Conservation (phyloP, 352 stramenopile species). For the Pythium dissimile region DNA sequence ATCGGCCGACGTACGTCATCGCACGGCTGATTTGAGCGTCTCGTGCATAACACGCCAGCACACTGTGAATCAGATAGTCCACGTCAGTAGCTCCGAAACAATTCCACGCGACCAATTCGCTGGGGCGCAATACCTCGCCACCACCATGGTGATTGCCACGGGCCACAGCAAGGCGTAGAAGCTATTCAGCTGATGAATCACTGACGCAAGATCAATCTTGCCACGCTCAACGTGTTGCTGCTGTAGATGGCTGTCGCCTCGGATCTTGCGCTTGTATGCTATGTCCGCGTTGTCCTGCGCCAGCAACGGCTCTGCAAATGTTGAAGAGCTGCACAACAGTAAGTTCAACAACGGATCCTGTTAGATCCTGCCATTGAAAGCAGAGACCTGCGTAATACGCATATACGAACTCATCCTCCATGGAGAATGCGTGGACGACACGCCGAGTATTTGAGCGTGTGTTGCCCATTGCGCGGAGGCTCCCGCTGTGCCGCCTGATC, state of each 20-base stretch:
- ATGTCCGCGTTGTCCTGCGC: neutral
- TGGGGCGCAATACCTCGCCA: conserved; percentile 64
- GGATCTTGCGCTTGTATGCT: neutral
- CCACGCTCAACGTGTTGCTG: conserved; percentile 11
- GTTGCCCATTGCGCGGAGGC: conserved; percentile 18
- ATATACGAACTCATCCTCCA: too few relatives aligned
- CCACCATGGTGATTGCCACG: conserved; percentile 67
- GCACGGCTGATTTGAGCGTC: conserved; percentile 42
- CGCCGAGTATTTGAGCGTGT: conserved; percentile 4
- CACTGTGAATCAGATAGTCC: conserved; percentile 20
- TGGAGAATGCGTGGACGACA: conserved; percentile 10
- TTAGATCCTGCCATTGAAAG: too few relatives aligned
- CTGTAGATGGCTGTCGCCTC: conserved; percentile 1
- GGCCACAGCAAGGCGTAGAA: conserved; percentile 76
- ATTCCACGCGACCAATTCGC: neutral
- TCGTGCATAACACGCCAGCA: conserved; percentile 42
- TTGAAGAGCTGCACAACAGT: conserved; percentile 1
- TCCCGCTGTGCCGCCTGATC: neutral
- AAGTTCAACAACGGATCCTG: too few relatives aligned
- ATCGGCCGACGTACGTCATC: conserved; percentile 43
- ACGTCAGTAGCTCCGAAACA: neutral
- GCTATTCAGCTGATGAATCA: conserved; percentile 69
- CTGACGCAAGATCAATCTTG: conserved; percentile 25
- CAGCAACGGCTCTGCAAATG: conserved; percentile 61
- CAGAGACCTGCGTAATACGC: too few relatives aligned